Evolutionary conservation across 2,329 filamentous ascomycete species (phyloP).

Genomic region (Exophiala lecanii-corni): DNA sequence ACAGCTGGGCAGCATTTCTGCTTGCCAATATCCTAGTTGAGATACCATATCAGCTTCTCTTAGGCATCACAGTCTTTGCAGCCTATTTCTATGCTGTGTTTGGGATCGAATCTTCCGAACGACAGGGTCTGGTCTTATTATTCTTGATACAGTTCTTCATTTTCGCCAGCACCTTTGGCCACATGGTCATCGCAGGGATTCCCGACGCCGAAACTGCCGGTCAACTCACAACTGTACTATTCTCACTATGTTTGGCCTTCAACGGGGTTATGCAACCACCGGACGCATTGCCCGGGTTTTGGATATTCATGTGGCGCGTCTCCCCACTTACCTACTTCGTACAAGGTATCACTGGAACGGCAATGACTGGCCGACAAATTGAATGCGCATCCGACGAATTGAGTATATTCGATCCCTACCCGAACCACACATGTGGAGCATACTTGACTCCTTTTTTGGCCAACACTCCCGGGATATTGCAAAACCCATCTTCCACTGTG

Average conservation of each 20-base stretch:
- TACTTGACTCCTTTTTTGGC: slow-evolving; percentile 51
- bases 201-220: slow-evolving; percentile 63
- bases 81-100: slow-evolving; percentile 71
- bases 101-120: slow-evolving; percentile 58
- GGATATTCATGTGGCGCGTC: slow-evolving; percentile 60
- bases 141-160: slow-evolving; percentile 63
- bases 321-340: slow-evolving; percentile 75
- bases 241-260: slow-evolving; percentile 69
- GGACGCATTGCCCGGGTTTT: slow-evolving; percentile 58
- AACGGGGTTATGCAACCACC: slow-evolving; percentile 65
- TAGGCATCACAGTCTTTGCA: slow-evolving; percentile 61
- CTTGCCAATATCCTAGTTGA: slow-evolving; percentile 65
- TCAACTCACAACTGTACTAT: slow-evolving; percentile 70
- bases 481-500: slow-evolving; percentile 55
- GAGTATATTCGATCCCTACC: slow-evolving; percentile 42
- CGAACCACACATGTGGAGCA: slow-evolving; percentile 51
- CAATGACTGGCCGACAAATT: slow-evolving; percentile 50
- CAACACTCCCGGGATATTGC: slow-evolving; percentile 43
- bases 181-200: slow-evolving; percentile 69
- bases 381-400: slow-evolving; percentile 63
- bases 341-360: slow-evolving; percentile 44
- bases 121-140: slow-evolving; percentile 65
- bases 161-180: slow-evolving; percentile 67
- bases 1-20: slow-evolving; percentile 67
- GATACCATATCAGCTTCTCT: slow-evolving; percentile 61